These are phyloP conservation scores for Lentinula novae-zelandiae DNA, from an alignment of 1,284 basidiomycete genomes.

Conservation along the genomic window DNA sequence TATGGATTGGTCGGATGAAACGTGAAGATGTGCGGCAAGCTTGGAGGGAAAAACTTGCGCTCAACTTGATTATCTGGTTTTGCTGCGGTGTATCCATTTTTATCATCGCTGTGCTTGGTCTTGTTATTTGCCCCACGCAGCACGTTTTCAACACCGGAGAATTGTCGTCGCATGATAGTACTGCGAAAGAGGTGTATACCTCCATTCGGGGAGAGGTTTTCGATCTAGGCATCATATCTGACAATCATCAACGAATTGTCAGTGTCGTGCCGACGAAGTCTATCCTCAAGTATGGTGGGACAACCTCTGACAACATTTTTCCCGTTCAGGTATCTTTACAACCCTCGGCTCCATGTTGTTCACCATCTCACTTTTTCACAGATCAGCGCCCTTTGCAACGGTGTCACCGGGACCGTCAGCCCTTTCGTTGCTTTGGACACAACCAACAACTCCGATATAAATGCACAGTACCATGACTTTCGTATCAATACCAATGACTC, in stretches of 20 bases:
- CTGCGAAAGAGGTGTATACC: constrained; percentile 75
- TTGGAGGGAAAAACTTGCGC: constrained; percentile 95
- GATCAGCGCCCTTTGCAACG: constrained; percentile 94
- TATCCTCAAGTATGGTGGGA: constrained; percentile 81
- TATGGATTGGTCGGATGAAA: constrained; percentile 85
- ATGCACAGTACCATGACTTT: constrained; percentile 96
- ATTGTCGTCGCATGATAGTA: constrained; percentile 67
- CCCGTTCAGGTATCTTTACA: constrained; percentile 74
- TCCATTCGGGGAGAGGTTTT: constrained; percentile 93
- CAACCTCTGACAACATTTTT: constrained; percentile 79
- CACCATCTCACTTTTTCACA: constrained; percentile 23
- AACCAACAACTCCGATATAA: constrained; percentile 76
- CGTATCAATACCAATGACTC: constrained; percentile 83
- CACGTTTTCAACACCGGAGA: constrained; percentile 86
- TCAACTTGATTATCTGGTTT: constrained; percentile 97
- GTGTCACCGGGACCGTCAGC: constrained; percentile 75
- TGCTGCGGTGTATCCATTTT: constrained; percentile 86
- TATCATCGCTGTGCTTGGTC: constrained; percentile 87
- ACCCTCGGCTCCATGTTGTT: background rate
- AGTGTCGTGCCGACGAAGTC: constrained; percentile 73
- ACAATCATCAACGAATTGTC: constrained; percentile 66
- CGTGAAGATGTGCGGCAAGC: constrained; percentile 92
- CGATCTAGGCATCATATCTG: constrained; percentile 61
- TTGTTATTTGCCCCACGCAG: constrained; percentile 91
- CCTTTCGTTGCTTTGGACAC: constrained; percentile 83